Conservation (phyloP, 2,329 filamentous ascomycete species). For the Cadophora gregata region DNA sequence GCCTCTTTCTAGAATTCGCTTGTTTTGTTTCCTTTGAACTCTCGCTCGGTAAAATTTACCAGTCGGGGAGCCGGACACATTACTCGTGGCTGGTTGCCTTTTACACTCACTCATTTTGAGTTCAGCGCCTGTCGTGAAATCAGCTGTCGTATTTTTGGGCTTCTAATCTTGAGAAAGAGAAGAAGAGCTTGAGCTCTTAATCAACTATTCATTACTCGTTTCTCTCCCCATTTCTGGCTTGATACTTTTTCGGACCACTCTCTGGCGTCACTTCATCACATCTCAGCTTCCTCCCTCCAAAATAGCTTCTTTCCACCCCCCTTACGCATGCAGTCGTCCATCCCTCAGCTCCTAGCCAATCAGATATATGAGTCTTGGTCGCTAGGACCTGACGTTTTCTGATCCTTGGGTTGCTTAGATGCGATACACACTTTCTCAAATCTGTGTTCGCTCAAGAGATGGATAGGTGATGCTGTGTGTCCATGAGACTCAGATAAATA, state of each 20-base stretch:
- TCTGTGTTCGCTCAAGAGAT: not conserved
- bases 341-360: constrained; percentile 4
- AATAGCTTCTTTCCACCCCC: constrained; percentile 7
- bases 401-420: not conserved
- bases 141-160: not conserved
- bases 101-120: not conserved
- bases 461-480: not conserved
- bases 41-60: not conserved
- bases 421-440: constrained; percentile 4
- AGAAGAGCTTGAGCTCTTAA: not conserved
- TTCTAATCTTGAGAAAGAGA: not conserved
- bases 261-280: constrained; percentile 7
- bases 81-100: not conserved
- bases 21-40: not conserved
- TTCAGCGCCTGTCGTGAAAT: not conserved
- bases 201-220: constrained; percentile 3
- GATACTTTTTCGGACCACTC: not conserved
- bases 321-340: constrained; percentile 1
- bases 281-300: not conserved
- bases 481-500: not conserved
- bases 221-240: not conserved
- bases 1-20: not conserved
- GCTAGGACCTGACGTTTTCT: constrained; percentile 2
- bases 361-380: not conserved
- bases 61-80: not conserved